A percentile compares a stretch with the other conserved stretches of the same genome.
Evolutionary conservation across 2,329 filamentous ascomycete species (phyloP).

Genomic region (Alternaria longipes): DNA sequence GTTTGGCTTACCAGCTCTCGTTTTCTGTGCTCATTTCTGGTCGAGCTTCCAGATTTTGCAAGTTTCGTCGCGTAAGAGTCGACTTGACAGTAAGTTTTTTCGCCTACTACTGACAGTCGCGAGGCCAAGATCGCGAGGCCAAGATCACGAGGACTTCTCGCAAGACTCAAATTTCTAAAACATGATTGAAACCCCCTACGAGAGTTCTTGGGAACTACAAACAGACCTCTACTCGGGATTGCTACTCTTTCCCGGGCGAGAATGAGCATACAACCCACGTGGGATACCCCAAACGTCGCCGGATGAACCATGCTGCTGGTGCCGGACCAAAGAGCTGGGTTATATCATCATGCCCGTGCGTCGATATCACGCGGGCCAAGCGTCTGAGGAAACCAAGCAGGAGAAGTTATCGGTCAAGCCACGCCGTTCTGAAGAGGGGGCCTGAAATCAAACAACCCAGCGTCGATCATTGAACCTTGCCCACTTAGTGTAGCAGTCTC

Average conservation of each 20-base stretch:
- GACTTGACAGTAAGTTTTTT: neutral
- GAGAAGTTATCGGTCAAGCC: neutral
- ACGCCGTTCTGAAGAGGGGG: neutral
- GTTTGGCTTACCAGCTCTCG: neutral
- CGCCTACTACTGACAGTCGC: neutral
- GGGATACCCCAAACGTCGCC: neutral
- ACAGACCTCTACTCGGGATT: neutral
- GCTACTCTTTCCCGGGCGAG: neutral
- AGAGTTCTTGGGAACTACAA: neutral
- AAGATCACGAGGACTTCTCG: neutral
- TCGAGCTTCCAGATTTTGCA: neutral
- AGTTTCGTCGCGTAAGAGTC: neutral
- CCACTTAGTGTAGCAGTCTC: neutral
- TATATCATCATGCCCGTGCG: neutral
- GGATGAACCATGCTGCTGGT: neutral
- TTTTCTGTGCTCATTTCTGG: neutral
- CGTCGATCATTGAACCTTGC: neutral
- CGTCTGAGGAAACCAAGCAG: no score
- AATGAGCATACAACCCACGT: neutral
- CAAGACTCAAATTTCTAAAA: neutral
- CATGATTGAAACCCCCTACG: neutral
- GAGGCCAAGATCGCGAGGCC: neutral
- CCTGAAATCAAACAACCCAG: neutral
- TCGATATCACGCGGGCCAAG: neutral
- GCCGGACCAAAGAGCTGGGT: neutral